These are phyloP conservation scores for Silene conica DNA, from an alignment of 148 eudicot genomes.

Conservation along the genomic window DNA sequence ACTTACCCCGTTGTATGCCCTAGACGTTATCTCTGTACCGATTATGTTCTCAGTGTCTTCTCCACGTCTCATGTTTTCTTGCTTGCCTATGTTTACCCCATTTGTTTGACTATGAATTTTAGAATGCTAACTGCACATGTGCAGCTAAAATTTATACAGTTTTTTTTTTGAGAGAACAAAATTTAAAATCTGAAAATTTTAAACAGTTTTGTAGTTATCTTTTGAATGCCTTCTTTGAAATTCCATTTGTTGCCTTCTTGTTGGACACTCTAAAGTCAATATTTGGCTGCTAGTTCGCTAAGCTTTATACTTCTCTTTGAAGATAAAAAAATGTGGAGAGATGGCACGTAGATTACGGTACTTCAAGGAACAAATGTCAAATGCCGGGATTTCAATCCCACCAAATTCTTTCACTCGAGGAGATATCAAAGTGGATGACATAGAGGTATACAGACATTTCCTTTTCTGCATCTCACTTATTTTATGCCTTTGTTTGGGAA, in stretches of 20 bases:
- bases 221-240: not conserved
- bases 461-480: not conserved
- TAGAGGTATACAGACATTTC: slow-evolving; percentile 53
- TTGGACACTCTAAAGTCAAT: not conserved
- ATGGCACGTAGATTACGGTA: slow-evolving; percentile 85
- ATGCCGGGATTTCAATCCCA: slow-evolving; percentile 64
- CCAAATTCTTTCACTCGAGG: slow-evolving; percentile 31
- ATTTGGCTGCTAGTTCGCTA: not conserved
- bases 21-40: no score
- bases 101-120: no score
- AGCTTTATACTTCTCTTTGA: slow-evolving; percentile 20
- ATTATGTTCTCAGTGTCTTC: not conserved
- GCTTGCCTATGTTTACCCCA: not conserved
- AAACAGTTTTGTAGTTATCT: no score
- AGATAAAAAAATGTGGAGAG: slow-evolving; percentile 94
- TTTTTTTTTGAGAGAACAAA: no score
- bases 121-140: no score
- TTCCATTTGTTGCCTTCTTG: not conserved
- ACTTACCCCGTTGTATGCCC: not conserved
- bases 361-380: slow-evolving; percentile 74
- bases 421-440: slow-evolving; percentile 59
- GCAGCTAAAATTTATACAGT: no score
- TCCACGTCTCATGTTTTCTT: not conserved
- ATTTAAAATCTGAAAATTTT: no score
- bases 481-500: not conserved